Evolutionary conservation across 257 asterid species (phyloP).

Genomic region (Fraxinus pennsylvanica): DNA sequence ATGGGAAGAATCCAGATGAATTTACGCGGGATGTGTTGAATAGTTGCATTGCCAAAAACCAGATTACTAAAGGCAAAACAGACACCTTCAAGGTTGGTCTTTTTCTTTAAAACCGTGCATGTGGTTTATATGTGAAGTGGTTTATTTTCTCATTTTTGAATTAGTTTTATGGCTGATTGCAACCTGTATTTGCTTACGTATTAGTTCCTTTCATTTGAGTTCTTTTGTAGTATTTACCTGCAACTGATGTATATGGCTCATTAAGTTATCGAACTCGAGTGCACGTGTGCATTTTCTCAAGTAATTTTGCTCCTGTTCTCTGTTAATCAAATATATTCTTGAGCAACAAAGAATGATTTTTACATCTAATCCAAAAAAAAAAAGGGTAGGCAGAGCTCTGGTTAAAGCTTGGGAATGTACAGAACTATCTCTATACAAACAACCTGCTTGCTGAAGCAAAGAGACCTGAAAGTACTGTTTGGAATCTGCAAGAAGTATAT

Average conservation of each 20-base stretch:
- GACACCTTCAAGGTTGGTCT: neutral
- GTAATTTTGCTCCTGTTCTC: neutral
- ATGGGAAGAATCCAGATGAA: conserved; percentile 46
- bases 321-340: neutral
- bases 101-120: neutral
- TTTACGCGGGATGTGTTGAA: conserved; percentile 38
- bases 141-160: no score
- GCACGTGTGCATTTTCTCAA: neutral
- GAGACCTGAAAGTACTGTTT: neutral
- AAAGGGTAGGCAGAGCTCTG: neutral
- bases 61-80: neutral
- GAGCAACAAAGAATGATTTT: neutral
- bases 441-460: neutral
- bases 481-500: neutral
- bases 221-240: neutral
- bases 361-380: no score
- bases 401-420: neutral
- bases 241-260: neutral
- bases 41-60: neutral
- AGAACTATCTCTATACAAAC: neutral
- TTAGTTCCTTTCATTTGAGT: no score
- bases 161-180: no score
- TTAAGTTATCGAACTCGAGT: neutral
- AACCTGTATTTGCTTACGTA: no score
- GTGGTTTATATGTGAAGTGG: no score